A percentile compares a stretch with the other conserved stretches of the same genome.
phyloP scores from a whole-genome alignment of 805 yeast species.

The Grigorovia transvaalensis region DNA sequence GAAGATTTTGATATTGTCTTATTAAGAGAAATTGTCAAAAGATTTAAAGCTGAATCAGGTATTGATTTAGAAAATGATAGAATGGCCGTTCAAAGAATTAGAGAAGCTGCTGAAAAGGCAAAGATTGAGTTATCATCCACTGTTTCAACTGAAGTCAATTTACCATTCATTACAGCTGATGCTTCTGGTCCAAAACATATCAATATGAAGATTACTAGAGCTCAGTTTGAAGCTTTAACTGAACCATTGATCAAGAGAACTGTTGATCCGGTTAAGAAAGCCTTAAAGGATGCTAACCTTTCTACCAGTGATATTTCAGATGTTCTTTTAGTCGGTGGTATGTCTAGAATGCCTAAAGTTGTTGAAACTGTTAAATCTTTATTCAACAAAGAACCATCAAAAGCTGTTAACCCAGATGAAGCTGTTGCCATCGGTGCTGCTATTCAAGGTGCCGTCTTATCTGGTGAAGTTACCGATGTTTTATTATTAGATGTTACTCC shows the following conservation, averaged over 20 bases:
- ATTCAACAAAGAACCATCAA: slow-evolving; percentile 77
- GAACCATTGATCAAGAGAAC: slow-evolving; percentile 61
- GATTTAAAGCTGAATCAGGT: slow-evolving; percentile 65
- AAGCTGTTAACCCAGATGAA: slow-evolving; percentile 90
- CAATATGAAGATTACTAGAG: slow-evolving; percentile 54
- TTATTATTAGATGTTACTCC: slow-evolving; percentile 83
- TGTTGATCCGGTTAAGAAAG: slow-evolving; percentile 66
- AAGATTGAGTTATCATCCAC: slow-evolving; percentile 72
- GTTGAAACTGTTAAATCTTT: slow-evolving; percentile 56
- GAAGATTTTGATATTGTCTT: slow-evolving; percentile 80
- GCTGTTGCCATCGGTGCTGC: slow-evolving; percentile 97
- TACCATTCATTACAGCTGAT: slow-evolving; percentile 78
- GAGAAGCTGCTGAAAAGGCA: slow-evolving; percentile 77
- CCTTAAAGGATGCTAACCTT: slow-evolving; percentile 65
- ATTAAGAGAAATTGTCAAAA: slow-evolving; percentile 72
- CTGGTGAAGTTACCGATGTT: slow-evolving; percentile 92
- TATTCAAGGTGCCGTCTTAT: slow-evolving; percentile 91
- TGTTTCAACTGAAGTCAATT: slow-evolving; percentile 52
- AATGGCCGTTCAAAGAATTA: slow-evolving; percentile 65
- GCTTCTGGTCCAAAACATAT: slow-evolving; percentile 65
- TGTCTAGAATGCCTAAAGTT: slow-evolving; percentile 85
- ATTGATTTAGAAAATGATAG: slow-evolving; percentile 49
- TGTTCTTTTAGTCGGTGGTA: slow-evolving; percentile 74
- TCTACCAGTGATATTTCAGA: slow-evolving; percentile 61
- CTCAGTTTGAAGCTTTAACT: slow-evolving; percentile 60